A percentile compares a stretch with the other conserved stretches of the same genome.
These are phyloP conservation scores for Asterophora parasitica DNA, from an alignment of 768 basidiomycete genomes.

Conservation along the genomic window DNA sequence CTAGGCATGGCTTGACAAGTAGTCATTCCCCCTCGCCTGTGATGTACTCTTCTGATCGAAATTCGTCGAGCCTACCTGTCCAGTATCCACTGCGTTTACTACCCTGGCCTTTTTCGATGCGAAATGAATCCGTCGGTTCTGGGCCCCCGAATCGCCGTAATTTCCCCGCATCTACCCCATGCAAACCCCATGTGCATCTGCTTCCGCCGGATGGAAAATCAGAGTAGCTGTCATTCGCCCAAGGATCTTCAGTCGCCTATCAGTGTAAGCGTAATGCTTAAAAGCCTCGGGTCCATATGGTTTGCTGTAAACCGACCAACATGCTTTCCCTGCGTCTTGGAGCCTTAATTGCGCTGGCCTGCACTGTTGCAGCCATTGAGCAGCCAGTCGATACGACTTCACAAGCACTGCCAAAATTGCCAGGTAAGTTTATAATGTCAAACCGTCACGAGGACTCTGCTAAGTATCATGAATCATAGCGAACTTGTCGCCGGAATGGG, in stretches of 20 bases:
- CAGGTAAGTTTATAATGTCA: conserved; percentile 10
- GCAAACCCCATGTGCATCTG: conserved; percentile 5
- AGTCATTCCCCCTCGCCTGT: neutral
- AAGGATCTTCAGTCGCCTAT: conserved; percentile 7
- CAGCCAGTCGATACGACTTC: conserved; percentile 20
- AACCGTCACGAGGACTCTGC: neutral
- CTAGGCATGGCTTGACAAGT: neutral
- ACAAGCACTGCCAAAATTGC: neutral
- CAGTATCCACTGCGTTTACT: too few relatives aligned
- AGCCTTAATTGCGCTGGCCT: conserved; percentile 20
- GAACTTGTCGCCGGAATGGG: conserved; percentile 48
- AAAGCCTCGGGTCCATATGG: neutral
- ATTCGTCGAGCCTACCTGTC: neutral
- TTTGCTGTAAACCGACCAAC: neutral
- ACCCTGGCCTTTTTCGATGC: neutral
- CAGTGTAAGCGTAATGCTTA: neutral
- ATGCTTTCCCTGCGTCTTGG: conserved; percentile 14
- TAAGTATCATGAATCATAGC: conserved; percentile 17
- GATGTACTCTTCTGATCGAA: neutral
- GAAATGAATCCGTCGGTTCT: neutral
- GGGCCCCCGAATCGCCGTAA: conserved; percentile 14
- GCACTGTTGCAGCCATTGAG: conserved; percentile 26
- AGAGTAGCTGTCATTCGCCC: conserved; percentile 4
- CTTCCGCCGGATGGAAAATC: conserved; percentile 3
- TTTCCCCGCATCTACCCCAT: conserved; percentile 21